Evolutionary conservation across 768 basidiomycete species (phyloP).

Genomic region (Trametes elegans): DNA sequence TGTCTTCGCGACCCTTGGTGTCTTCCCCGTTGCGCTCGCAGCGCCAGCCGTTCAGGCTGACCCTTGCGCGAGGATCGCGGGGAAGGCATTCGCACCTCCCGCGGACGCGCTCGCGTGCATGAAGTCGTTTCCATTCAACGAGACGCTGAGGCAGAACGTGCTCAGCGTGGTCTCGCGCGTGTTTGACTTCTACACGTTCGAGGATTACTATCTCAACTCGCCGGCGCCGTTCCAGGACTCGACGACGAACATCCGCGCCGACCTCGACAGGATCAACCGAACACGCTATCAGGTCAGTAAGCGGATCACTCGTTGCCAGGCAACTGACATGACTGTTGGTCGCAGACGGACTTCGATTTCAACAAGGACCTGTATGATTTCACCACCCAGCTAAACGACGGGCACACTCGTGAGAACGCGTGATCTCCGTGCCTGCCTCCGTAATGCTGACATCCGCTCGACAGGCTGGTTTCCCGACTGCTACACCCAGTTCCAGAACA

Average conservation of each 20-base stretch:
- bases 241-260: conserved; percentile 50
- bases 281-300: conserved; percentile 44
- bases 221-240: conserved; percentile 44
- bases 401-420: conserved; percentile 52
- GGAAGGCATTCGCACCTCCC: conserved; percentile 45
- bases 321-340: not conserved
- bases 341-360: conserved; percentile 66
- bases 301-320: not conserved
- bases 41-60: too few relatives aligned
- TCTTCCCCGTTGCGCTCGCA: not conserved
- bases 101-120: conserved; percentile 56
- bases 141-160: conserved; percentile 38
- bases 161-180: conserved; percentile 32
- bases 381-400: conserved; percentile 57
- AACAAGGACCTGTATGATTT: conserved; percentile 55
- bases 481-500: conserved; percentile 44
- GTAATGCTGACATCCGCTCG: not conserved
- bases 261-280: conserved; percentile 45
- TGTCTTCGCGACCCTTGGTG: not conserved
- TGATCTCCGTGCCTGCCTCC: not conserved
- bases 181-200: conserved; percentile 41
- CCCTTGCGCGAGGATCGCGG: conserved; percentile 36
- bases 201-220: conserved; percentile 36
- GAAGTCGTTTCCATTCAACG: conserved; percentile 46
- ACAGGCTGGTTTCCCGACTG: conserved; percentile 58